These are phyloP conservation scores for Kwoniella mangroviensis DNA, from an alignment of 768 basidiomycete genomes.

Conservation along the genomic window DNA sequence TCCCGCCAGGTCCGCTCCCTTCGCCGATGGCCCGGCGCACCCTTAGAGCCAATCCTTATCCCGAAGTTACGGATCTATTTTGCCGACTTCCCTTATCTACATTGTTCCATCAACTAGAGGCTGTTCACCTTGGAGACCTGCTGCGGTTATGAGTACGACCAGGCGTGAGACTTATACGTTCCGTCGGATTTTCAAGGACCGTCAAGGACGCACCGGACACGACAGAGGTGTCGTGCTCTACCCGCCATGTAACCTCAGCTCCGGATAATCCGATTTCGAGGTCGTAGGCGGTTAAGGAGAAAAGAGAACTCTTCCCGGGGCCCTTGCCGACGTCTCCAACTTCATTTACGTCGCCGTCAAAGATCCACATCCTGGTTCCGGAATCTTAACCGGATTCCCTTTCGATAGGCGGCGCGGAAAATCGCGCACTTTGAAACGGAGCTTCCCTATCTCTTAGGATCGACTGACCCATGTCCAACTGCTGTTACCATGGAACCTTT, in stretches of 20 bases:
- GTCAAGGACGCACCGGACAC: constrained; percentile 74
- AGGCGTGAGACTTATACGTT: constrained; percentile 71
- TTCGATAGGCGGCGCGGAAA: constrained; percentile 71
- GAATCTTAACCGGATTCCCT: constrained; percentile 80
- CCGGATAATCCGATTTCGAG: constrained; percentile 76
- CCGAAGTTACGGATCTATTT: constrained; percentile 78
- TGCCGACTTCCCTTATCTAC: constrained; percentile 81
- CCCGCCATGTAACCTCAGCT: constrained; percentile 74
- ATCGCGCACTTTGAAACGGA: constrained; percentile 72
- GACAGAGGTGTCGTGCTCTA: constrained; percentile 73
- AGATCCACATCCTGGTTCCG: constrained; percentile 69
- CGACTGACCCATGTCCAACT: constrained; percentile 85
- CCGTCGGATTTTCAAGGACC: constrained; percentile 82
- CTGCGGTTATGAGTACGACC: constrained; percentile 75
- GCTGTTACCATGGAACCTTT: constrained; percentile 86
- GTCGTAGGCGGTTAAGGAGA: constrained; percentile 74
- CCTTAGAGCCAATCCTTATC: constrained; percentile 74
- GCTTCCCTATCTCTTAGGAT: constrained; percentile 78
- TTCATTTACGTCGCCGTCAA: constrained; percentile 71
- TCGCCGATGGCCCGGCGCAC: constrained; percentile 75
- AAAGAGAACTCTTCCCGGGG: constrained; percentile 80
- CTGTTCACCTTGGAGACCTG: constrained; percentile 81
- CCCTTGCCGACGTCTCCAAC: constrained; percentile 67
- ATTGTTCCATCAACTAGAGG: constrained; percentile 80
- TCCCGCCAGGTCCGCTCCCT: constrained; percentile 67